Evolutionary conservation across 2,329 filamentous ascomycete species (phyloP), one percentile per base, ranked within the genome.

Genomic region (Xylariaceae sp.): DNA sequence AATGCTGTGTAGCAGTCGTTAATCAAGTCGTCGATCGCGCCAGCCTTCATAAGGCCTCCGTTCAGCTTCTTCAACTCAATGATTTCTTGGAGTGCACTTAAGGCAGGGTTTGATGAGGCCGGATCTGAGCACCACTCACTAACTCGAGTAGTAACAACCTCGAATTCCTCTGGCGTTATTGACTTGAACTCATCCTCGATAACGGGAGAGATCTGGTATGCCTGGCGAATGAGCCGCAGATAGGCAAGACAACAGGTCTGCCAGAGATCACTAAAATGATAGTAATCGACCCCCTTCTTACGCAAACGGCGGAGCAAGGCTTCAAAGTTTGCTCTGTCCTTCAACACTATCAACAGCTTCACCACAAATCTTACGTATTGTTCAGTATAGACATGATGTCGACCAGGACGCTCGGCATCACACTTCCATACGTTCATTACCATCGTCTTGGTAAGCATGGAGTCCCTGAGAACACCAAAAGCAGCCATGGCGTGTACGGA

Each of bases 351-450:
- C 5, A 96, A 76, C 6, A 96, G 76, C 52, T 81, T 78, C 9
- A 89, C 83, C 70, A 95, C 89, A 66, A 94, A 94, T 19, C 85
- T 84, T 1, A 90, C 87, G 65, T 96, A 96, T 59, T 88, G 85
- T 47, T 89, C 85, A 0, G 90, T 96, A 68, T 94, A 96, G 39
- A 96, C 90, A 65, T 95, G 94, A 69, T 96, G 91, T 19, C 91
- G 83, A 0, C 91, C 91, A 0, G 90, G 79, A 1, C 81, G 77
- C 65, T 96, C 91, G 46, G 88, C 85, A 61, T 96, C 91, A 39
- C 91, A 94, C 63, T 91, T 92, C 91, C 91, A 96, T 3, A 96
- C 90, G 66, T 95, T 92, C 70, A 96, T 85, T 1, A 88, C 86
- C 86, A 95, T 95, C 0, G 90, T 95, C 73, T 96, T 96, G 40